phyloP scores from a whole-genome alignment of 768 basidiomycete genomes.

The Mycena leptocephala region DNA sequence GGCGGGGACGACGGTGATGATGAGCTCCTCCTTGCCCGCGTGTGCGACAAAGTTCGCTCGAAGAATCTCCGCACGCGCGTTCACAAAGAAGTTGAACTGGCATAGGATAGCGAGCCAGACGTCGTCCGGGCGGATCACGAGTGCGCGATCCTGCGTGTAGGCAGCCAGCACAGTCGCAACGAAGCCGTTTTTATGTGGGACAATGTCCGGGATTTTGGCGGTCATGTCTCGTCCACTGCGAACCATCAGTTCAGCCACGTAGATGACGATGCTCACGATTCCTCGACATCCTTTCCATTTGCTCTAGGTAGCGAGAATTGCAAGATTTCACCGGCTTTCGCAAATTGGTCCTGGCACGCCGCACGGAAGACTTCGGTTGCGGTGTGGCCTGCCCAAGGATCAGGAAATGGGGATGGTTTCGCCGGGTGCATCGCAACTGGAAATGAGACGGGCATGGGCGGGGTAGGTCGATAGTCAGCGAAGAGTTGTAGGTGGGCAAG shows the following conservation, averaged over 20 bases:
- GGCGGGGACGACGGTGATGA: background rate
- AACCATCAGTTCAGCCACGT: too few relatives aligned
- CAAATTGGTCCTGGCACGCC: background rate
- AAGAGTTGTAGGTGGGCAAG: too few relatives aligned
- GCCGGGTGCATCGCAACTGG: background rate
- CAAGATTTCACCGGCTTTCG: background rate
- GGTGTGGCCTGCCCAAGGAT: background rate
- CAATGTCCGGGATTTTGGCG: background rate
- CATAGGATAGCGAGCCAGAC: constrained; percentile 61
- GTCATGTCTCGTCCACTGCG: too few relatives aligned
- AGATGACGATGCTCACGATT: too few relatives aligned
- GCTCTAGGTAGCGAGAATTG: background rate
- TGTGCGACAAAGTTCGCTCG: constrained; percentile 51
- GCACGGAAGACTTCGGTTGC: background rate
- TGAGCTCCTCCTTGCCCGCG: constrained; percentile 40
- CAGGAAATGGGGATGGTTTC: background rate
- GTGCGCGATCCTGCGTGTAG: constrained; percentile 30
- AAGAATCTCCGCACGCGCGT: constrained; percentile 52
- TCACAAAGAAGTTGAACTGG: constrained; percentile 59
- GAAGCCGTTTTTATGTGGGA: background rate
- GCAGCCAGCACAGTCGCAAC: constrained; percentile 19
- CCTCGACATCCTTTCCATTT: background rate
- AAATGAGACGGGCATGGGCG: background rate
- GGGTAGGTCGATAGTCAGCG: too few relatives aligned
- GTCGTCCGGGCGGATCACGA: constrained; percentile 67